Evolutionary conservation across 345 rosid genomes (phyloP).

Genomic region (Salix caprea): DNA sequence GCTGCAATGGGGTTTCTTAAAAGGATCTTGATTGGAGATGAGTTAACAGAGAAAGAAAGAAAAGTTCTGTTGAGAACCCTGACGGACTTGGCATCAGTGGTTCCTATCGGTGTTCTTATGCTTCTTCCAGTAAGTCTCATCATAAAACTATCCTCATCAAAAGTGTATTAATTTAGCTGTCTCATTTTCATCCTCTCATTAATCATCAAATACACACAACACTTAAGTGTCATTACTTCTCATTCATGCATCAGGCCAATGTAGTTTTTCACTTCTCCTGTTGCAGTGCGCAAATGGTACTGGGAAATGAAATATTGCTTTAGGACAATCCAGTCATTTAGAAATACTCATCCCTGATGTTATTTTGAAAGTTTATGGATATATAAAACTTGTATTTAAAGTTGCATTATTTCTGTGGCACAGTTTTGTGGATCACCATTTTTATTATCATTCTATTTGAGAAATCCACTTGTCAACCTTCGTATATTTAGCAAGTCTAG

Average conservation of each 20-base stretch:
- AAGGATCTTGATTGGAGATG: constrained; percentile 75
- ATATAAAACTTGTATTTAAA: not conserved
- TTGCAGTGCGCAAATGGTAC: not conserved
- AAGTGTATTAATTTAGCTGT: not conserved
- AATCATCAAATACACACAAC: not conserved
- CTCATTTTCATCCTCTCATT: not conserved
- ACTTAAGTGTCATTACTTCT: not conserved
- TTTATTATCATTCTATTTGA: not conserved
- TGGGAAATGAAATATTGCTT: not conserved
- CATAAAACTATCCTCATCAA: not conserved
- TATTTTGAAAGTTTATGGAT: not conserved
- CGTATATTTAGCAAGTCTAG: not conserved
- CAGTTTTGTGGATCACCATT: not conserved
- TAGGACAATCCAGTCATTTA: not conserved
- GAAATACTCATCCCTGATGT: not conserved
- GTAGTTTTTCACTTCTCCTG: not conserved
- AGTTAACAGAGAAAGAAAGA: constrained; percentile 83
- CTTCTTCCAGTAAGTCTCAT: constrained; percentile 84
- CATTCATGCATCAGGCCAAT: not conserved
- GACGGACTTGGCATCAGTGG: constrained; percentile 85
- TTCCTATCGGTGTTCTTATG: constrained; percentile 91
- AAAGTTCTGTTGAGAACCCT: constrained; percentile 73
- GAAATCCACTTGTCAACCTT: not conserved
- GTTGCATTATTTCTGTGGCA: not conserved
- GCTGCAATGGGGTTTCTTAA: constrained; percentile 75